Evolutionary conservation across 495 filamentous ascomycete species (phyloP), one percentile per base, ranked within the genome.

Genomic region (Xylaria nigripes): DNA sequence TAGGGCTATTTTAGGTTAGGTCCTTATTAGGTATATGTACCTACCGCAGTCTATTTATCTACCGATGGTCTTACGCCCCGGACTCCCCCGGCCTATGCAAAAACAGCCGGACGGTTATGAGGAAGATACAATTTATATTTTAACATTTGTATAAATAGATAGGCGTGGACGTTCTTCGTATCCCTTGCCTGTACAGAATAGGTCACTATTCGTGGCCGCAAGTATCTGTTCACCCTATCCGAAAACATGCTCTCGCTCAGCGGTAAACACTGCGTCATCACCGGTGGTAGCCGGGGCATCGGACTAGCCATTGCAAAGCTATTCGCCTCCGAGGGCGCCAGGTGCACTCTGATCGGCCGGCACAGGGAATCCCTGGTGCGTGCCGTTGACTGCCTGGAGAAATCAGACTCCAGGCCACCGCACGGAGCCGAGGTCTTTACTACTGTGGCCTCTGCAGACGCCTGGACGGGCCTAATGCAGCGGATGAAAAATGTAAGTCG

Each of bases 291-390:
- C 42, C 54, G 62, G 21, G 72, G 71, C 44, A 75, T 76, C 51
- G 74, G 75, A 5, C 49, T 62, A 10, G 68, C 71, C 21, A 89
- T 92, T 56, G 87, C 89, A 4, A 65, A 70, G 19, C 70, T 80
- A 2, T 86, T 93, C 61, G 81, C 86, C 13, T 60, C 61, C 22
- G 76, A 87, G 51, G 85, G 84, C 19, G 82, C 78, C 25, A 67
- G 57, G 1, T 76, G 76, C 23, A 73, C 83, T 1, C 72, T 90
- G 0, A 67, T 87, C 8, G 80, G 74, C 4, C 70, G 80, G 19
- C 57, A 72, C 29, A 21, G 45, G 15, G 23, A 70, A 15, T 68
- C 68, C 4, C 74, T 89, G 13, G 29, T 63, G 2, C 38, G 21
- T 0, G 64, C 73, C 9, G 55, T 61, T 2, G 57, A 55, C 13